Evolutionary conservation across 2,329 filamentous ascomycete genomes (phyloP).

Genomic region (Penicillium verrucosum): DNA sequence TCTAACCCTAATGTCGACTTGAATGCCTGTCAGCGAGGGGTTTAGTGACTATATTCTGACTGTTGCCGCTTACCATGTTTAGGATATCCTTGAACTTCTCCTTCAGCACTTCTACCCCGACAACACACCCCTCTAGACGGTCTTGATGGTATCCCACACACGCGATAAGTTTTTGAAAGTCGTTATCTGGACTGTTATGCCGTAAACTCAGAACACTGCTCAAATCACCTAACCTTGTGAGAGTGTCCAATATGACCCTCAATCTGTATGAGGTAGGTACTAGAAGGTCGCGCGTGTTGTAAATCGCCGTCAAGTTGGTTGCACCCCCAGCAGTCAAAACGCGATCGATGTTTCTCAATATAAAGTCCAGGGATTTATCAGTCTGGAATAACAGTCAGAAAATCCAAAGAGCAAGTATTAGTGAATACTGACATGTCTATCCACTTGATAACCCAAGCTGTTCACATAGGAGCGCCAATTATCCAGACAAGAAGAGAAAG

Average conservation of each 20-base stretch:
- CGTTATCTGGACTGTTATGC: background rate
- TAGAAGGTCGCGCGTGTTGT: conserved; percentile 2
- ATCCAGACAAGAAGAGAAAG: background rate
- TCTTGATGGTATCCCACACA: conserved; percentile 8
- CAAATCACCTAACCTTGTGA: conserved; percentile 8
- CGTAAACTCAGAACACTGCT: conserved; percentile 7
- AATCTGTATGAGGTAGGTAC: background rate
- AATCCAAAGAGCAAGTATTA: background rate
- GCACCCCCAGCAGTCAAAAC: background rate
- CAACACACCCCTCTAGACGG: conserved; percentile 10
- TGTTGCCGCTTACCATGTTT: conserved; percentile 10
- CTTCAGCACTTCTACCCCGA: conserved; percentile 16
- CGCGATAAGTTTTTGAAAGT: background rate
- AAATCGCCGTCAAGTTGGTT: background rate
- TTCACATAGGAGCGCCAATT: background rate
- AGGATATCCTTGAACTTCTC: conserved; percentile 17
- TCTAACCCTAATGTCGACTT: conserved; percentile 17
- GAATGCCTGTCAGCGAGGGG: background rate
- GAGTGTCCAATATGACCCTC: background rate
- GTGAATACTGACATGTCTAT: background rate
- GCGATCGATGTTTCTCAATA: background rate
- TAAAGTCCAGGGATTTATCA: background rate
- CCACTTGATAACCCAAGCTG: background rate
- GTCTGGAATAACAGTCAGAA: background rate
- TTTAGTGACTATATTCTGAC: too few species aligned